A percentile compares a stretch with the other conserved stretches of the same genome.
phyloP scores from a whole-genome alignment of 805 yeast genomes.

The Isabelozyma rhagii region DNA sequence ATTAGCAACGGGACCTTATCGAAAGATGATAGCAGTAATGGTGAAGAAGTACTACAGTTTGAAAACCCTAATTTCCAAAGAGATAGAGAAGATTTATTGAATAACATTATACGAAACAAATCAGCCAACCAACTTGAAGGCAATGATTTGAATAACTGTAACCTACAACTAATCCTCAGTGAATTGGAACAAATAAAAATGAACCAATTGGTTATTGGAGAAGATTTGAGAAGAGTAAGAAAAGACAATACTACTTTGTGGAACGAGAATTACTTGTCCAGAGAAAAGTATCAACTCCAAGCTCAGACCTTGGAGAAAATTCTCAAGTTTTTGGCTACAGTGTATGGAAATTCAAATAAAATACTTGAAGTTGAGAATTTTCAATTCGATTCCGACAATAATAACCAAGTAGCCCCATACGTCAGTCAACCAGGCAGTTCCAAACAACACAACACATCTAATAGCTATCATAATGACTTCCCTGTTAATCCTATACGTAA shows the following conservation, averaged over 20 bases:
- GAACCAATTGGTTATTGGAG: slow-evolving; percentile 77
- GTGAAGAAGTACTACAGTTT: slow-evolving; percentile 88
- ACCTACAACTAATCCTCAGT: slow-evolving; percentile 50
- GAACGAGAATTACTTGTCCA: slow-evolving; percentile 80
- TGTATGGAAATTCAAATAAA: slow-evolving; percentile 66
- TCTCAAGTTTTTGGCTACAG: slow-evolving; percentile 78
- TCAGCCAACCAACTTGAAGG: slow-evolving; percentile 21
- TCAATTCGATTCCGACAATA: slow-evolving; percentile 11
- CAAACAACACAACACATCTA: neutral
- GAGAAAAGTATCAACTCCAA: slow-evolving; percentile 84
- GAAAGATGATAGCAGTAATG: slow-evolving; percentile 35
- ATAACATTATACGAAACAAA: slow-evolving; percentile 78
- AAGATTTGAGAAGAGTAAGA: slow-evolving; percentile 78
- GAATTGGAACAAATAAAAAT: slow-evolving; percentile 75
- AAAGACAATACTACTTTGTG: slow-evolving; percentile 88
- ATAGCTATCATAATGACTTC: slow-evolving; percentile 1
- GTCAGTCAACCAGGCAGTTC: slow-evolving; percentile 2
- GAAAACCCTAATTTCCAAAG: slow-evolving; percentile 74
- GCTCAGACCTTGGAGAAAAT: slow-evolving; percentile 86
- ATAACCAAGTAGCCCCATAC: slow-evolving; percentile 14
- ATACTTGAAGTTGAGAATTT: slow-evolving; percentile 31
- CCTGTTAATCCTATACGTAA: slow-evolving; percentile 18
- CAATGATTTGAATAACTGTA: slow-evolving; percentile 30
- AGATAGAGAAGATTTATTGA: slow-evolving; percentile 81
- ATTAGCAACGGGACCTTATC: slow-evolving; percentile 68